Conservation (phyloP, 2,329 filamentous ascomycete genomes). For the Fusarium cyanostomum region DNA sequence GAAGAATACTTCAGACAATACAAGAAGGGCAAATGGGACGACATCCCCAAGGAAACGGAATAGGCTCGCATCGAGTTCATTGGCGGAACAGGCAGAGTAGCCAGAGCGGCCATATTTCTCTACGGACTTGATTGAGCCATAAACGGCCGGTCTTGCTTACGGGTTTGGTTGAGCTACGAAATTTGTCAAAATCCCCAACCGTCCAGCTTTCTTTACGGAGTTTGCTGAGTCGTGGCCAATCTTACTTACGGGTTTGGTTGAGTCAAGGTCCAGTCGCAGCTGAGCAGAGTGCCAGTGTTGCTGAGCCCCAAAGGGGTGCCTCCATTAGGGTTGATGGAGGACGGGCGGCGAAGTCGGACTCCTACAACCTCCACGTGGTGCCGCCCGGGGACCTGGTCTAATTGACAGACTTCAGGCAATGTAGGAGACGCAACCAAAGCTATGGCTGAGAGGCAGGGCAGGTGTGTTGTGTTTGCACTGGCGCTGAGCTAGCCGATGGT, state of each 20-base stretch:
- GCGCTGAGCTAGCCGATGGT: no score
- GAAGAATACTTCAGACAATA: neutral
- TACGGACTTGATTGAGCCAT: neutral
- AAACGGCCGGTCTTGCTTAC: neutral
- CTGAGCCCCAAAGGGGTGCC: constrained; percentile 2
- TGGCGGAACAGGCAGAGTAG: neutral
- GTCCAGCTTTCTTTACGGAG: constrained; percentile 4
- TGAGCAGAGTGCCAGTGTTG: neutral
- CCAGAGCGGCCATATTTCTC: neutral
- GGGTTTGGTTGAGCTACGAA: neutral
- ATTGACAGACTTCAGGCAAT: constrained; percentile 2
- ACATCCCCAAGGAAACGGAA: neutral
- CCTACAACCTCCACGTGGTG: constrained; percentile 16
- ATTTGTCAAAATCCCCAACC: neutral
- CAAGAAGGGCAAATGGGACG: neutral
- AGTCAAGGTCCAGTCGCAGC: neutral
- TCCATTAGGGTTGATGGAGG: neutral
- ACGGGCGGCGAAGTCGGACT: constrained; percentile 12
- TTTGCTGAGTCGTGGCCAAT: constrained; percentile 4
- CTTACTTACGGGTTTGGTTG: neutral
- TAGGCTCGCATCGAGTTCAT: neutral
- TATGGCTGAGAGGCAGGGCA: no score
- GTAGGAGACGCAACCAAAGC: constrained; percentile 8
- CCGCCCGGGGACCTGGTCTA: constrained; percentile 9
- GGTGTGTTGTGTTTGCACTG: no score